Evolutionary conservation across 306 rosid species (phyloP), one percentile per base, ranked within the genome.

Genomic region (Vigna nakashimae): DNA sequence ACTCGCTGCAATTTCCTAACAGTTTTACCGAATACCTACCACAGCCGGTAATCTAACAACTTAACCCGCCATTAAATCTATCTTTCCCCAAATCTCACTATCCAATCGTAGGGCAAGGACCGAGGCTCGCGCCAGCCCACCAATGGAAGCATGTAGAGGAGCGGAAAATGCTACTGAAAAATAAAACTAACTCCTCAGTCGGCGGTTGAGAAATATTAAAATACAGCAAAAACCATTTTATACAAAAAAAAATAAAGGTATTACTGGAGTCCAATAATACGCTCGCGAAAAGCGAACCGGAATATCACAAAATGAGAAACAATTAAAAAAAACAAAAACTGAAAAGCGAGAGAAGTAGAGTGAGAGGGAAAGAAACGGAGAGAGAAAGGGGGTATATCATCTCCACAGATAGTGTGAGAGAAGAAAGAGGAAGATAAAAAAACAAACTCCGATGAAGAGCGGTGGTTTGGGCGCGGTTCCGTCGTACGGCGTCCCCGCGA

Each of bases 391-490:
- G 32, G 13, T 15, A 60, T 59, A 59, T 59, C 7, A 59, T 59
- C 64, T 57, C 34, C 13, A 30, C 43, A 60, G 16, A 60, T 46
- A 63, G 15, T 71, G 69, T 45, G 63, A 52, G 8, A 65, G 42
- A 49, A 36, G 71, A 26, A 51, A 50, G 24, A 66, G 79, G 56
- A 65, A 68, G 79, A 52, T 42, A 68, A 62, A 15, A 18, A 18
- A 40, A n/a, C 38, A 49, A 42, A 17, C 40, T 43, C n/a, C 26
- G 76, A 84, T 87, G 91, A 90, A 92, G 91, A 80, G 86, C 84
- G 89, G 83, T 74, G 83, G 53, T 18, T 45, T 85, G 52, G 83
- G 89, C 59, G 96, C 87, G 60, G 86, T 81, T 80, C 87, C 86
- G 20, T 86, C 91, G 5, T 90, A 82, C 83, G 86, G 86, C 57